Percentiles rank a stretch among this genome's conserved stretches.
These are phyloP conservation scores for Talaromyces rugulosus DNA, from an alignment of 2,329 filamentous ascomycete genomes.

Conservation along the genomic window DNA sequence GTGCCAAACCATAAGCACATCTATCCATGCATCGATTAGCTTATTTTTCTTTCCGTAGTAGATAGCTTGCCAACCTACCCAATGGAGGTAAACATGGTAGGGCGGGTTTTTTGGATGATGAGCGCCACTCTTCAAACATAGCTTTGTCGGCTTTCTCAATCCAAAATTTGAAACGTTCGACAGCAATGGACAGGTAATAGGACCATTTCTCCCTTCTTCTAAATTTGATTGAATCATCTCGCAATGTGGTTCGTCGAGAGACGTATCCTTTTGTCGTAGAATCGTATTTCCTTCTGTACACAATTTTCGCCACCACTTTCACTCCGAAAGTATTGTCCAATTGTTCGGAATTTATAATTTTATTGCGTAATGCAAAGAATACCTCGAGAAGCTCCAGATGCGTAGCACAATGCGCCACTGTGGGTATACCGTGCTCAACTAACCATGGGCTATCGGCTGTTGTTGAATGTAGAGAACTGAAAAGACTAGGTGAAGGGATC, in stretches of 20 bases:
- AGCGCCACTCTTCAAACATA: background rate
- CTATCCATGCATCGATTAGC: conserved; percentile 21
- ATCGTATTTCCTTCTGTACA: background rate
- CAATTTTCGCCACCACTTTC: background rate
- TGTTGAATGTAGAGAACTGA: background rate
- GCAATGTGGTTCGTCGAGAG: background rate
- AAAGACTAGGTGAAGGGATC: background rate
- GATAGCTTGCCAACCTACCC: background rate
- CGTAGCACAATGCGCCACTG: conserved; percentile 14
- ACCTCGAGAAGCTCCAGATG: conserved; percentile 17
- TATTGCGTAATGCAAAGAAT: conserved; percentile 11
- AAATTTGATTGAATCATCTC: conserved; percentile 11
- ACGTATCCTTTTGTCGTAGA: background rate
- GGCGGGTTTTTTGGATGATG: background rate
- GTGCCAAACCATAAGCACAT: conserved; percentile 39
- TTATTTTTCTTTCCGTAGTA: background rate
- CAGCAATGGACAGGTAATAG: conserved; percentile 14
- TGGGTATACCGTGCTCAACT: background rate
- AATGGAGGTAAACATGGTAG: conserved; percentile 7
- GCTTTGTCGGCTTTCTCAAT: background rate
- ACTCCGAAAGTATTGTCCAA: conserved; percentile 14
- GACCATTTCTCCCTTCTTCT: conserved; percentile 15
- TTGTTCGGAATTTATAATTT: conserved; percentile 10
- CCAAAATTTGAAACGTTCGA: conserved; percentile 15
- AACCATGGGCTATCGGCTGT: background rate